Conservation (phyloP, 805 yeast species). For the Debaryomyces hansenii region DNA sequence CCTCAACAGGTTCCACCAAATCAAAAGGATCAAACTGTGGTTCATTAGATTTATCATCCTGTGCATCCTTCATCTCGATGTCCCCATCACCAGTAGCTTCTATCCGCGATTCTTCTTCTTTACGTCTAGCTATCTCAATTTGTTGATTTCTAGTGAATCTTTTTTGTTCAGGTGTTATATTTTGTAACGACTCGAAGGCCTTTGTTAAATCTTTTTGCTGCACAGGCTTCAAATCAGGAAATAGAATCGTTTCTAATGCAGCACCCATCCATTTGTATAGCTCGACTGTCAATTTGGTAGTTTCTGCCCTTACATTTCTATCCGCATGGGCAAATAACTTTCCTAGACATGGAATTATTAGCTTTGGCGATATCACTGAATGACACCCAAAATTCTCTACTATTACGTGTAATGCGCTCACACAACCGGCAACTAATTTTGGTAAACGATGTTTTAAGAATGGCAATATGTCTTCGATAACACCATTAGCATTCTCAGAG, state of each 20-base stretch:
- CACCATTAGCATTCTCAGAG: conserved; percentile 57
- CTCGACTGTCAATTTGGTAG: conserved; percentile 66
- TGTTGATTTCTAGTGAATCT: conserved; percentile 58
- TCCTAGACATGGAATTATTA: conserved; percentile 57
- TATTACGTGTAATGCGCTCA: conserved; percentile 55
- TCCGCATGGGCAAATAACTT: conserved; percentile 84
- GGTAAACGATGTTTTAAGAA: conserved; percentile 66
- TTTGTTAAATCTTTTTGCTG: conserved; percentile 82
- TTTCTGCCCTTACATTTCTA: conserved; percentile 77
- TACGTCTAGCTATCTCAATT: conserved; percentile 30
- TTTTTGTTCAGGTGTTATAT: conserved; percentile 46
- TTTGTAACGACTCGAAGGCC: conserved; percentile 57
- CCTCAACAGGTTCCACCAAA: conserved; percentile 66
- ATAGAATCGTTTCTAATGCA: conserved; percentile 54
- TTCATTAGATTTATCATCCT: conserved; percentile 1
- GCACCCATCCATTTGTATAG: conserved; percentile 75
- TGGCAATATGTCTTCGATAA: conserved; percentile 68
- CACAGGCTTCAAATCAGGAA: conserved; percentile 80
- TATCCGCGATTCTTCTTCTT: conserved; percentile 10
- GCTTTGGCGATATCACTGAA: conserved; percentile 52
- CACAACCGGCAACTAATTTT: conserved; percentile 71
- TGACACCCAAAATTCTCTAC: conserved; percentile 63
- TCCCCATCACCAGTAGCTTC: conserved; percentile 19
- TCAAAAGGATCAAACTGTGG: conserved; percentile 63
- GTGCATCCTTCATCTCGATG: conserved; percentile 32